Evolutionary conservation across 768 basidiomycete species (phyloP), one percentile per base, ranked within the genome.

Genomic region (Mycena vitilis): DNA sequence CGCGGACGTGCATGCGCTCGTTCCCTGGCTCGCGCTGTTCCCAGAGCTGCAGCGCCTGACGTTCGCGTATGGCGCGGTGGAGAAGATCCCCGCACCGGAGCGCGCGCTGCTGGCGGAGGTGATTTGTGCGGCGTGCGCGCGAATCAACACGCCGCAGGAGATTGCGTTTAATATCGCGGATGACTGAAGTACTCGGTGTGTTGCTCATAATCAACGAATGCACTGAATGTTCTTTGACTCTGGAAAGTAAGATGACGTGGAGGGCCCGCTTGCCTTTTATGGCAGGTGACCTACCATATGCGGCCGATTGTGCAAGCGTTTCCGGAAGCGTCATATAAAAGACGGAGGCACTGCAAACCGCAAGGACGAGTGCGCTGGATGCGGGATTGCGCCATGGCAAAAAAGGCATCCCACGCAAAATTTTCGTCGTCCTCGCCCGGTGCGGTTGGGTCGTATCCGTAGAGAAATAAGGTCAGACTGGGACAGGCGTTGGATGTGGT

Each of bases 1-100:
- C n/a, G 16, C 42, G 8, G 37, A 40, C 42, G 57, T 71, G 57
- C 52, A 58, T 45, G 58, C 56, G 45, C 51, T 70, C 22, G 57
- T 51, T 34, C 65, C 34, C 34, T 71, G 70, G 70, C 63, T 65
- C 40, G 63, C 22, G 5, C 63, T 49, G 4, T 65, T 64, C 53
- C 70, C 66, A 0, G 53, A 48, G 6, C 44, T 68, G 37, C 52
- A 36, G 47, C 55, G 48, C 20, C 7, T 71, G 40, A 22, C 22
- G 18, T 68, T 71, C 16, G 57, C 30, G 37, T 51, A 18, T 34
- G 49, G 64, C 11, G 22, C 56, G 16, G 49, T 59, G 8, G 64
- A 65, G 48, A 38, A 30, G 30, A 65, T 65, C 49, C 34, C 56
- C 3, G 20, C 8, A 5, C 9, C 25, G 2, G 36, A 65, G 49